Evolutionary conservation across 305 asterid genomes (phyloP), one percentile per base, ranked within the genome.

Genomic region (Caryopteris hybrid): DNA sequence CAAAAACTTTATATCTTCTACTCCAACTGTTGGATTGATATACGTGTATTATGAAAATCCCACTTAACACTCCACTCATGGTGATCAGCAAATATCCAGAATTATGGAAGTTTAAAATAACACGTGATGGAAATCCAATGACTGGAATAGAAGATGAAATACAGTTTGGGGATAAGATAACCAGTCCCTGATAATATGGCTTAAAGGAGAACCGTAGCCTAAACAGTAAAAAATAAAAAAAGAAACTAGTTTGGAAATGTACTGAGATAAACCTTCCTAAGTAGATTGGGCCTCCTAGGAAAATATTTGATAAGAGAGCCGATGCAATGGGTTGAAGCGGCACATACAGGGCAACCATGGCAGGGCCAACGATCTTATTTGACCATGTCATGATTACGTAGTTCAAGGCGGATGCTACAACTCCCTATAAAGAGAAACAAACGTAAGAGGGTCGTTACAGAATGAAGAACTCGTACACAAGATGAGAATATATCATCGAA

Each of bases 271-370:
- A 88, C 98, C 98, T 90, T 86, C 98, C 98, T 78, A 90, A 65
- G 81, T 88, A 92, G 62, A 93, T 84, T 16, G 92, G 73, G 79
- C 87, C 88, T 65, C 94, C 95, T 0, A 92, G 94, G 80, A 92
- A 92, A 76, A 92, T 53, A 69, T 79, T 76, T 25, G 98, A 83
- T 34, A 92, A 75, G 76, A 92, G 70, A 4, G 96, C 83, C 34
- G 98, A 84, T 13, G 80, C 83, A 69, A 84, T 91, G 68, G 97
- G 98, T 77, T 92, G 97, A 48, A 92, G 95, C 1, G 97, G 98
- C 73, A 74, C 84, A 71, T 92, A 92, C 53, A 92, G 75, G 64
- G 98, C 82, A 77, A 92, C 98, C 79, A 88, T 76, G 69, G 98
- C 82, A 54, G 98, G 98, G 48, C 98, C 97, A 31, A 92, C 68